Evolutionary conservation across 2,329 filamentous ascomycete genomes (phyloP), one percentile per base, ranked within the genome.

Genomic region (Alternaria brassicae): DNA sequence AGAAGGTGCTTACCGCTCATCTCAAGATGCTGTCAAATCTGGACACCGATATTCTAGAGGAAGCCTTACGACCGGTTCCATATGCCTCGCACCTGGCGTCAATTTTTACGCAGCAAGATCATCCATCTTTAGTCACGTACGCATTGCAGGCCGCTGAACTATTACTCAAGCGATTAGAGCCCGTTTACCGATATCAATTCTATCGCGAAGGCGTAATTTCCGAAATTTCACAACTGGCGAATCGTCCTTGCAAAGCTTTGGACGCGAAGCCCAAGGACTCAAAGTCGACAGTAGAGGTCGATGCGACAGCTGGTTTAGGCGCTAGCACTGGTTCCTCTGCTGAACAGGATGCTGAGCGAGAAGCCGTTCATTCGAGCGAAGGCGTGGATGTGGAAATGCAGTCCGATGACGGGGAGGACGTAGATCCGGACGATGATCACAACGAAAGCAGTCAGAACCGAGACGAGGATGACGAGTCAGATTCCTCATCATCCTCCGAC

Each of bases 21-120:
- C 82, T 98, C 42, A 98, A 98, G 81, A 98, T 99, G 92, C 85
- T 99, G 9, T 97, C 93, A 12, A 97, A 97, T 66, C 81, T 99
- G n/a, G 92, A 97, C 68, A 88, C 88, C 41, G 84, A 86, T 36
- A 92, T 99, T 50, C 85, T 99, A 4, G 86, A 92, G 61, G 94
- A 97, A 69, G 91, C 94, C 8, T 80, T 99, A 28, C 90, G 90
- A 25, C 87, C 91, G 15, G 93, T 99, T 1, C 92, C 95, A 0
- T 99, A 98, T 77, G 93, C 95, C 2, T 99, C 96, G 0, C 97
- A 97, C 75, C 80, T 99, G 28, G 95, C 95, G 2, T 93, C 94
- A 0, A 99, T 99, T 61, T 82, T 99, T 17, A 97, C 94, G 0
- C 95, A 99, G 71, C 91, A 97, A 75, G 96, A 99, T 70, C 93